A percentile compares a stretch with the other conserved stretches of the same genome.
phyloP scores from a whole-genome alignment of 768 basidiomycete genomes.

The Tulasnella sp. region DNA sequence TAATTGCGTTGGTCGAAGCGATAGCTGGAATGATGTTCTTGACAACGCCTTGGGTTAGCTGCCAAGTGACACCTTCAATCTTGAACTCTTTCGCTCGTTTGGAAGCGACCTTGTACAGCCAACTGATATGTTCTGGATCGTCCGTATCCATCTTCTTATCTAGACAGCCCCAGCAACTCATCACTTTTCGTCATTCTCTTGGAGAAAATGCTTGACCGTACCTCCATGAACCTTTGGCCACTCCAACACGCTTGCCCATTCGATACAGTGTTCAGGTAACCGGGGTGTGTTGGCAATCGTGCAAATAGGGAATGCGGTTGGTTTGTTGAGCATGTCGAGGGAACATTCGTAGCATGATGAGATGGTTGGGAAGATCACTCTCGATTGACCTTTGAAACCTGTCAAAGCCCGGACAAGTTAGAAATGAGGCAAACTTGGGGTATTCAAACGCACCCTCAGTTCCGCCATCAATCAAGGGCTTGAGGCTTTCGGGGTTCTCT shows the following conservation, averaged over 20 bases:
- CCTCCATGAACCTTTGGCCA: slow-evolving; percentile 94
- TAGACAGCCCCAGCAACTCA: slow-evolving; percentile 28
- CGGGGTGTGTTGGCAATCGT: slow-evolving; percentile 99
- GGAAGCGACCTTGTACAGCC: slow-evolving; percentile 77
- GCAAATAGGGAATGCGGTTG: slow-evolving; percentile 93
- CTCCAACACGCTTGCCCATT: slow-evolving; percentile 98
- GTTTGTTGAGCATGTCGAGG: slow-evolving; percentile 96
- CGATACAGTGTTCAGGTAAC: slow-evolving; percentile 96
- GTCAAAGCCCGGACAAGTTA: neutral
- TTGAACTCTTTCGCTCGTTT: slow-evolving; percentile 88
- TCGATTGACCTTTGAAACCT: slow-evolving; percentile 99
- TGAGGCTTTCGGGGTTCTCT: slow-evolving; percentile 87
- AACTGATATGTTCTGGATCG: slow-evolving; percentile 91
- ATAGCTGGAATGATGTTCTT: slow-evolving; percentile 99
- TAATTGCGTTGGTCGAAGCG: slow-evolving; percentile 96
- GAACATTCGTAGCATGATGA: slow-evolving; percentile 98
- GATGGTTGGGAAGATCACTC: slow-evolving; percentile 91
- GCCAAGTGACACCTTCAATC: slow-evolving; percentile 98
- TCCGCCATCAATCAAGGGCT: slow-evolving; percentile 96
- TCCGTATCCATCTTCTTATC: slow-evolving; percentile 97
- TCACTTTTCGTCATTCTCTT: neutral
- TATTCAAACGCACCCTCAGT: slow-evolving; percentile 67
- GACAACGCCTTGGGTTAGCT: slow-evolving; percentile 93
- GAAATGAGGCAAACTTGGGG: neutral
- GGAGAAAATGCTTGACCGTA: slow-evolving; percentile 26